Percentiles rank a stretch among this genome's conserved stretches.
Conservation (phyloP, 139 green algal genomes). For the Chlorella sp. region DNA sequence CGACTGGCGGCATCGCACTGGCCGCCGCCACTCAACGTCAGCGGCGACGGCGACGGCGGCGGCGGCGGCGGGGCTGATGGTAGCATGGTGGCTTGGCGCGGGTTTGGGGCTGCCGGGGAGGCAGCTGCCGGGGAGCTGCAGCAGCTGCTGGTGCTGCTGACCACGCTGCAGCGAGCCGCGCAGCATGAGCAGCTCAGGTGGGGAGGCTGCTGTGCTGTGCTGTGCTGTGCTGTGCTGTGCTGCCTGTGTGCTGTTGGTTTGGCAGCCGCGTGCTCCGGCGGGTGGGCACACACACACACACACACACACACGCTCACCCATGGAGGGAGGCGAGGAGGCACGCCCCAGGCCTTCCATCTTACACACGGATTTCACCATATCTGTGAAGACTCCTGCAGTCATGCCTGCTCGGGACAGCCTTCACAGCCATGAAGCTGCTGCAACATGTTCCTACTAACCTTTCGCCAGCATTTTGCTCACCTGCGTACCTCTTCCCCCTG, state of each 20-base stretch:
- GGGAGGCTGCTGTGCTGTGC: background rate
- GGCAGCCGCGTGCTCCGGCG: background rate
- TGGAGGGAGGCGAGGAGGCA: too few relatives aligned
- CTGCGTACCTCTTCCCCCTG: background rate
- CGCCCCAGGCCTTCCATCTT: too few relatives aligned
- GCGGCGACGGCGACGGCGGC: background rate
- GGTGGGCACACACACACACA: too few relatives aligned
- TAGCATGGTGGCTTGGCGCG: background rate
- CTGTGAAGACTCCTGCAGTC: too few relatives aligned
- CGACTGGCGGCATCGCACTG: slow-evolving; percentile 13
- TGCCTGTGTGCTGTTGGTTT: too few relatives aligned
- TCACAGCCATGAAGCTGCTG: background rate
- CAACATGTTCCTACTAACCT: background rate
- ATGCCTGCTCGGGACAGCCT: too few relatives aligned
- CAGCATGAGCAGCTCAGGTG: slow-evolving; percentile 33
- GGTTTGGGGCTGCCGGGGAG: slow-evolving; percentile 18
- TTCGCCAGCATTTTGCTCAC: background rate
- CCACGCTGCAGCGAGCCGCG: slow-evolving; percentile 42
- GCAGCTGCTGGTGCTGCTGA: slow-evolving; percentile 38
- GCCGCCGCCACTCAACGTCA: slow-evolving; percentile 33
- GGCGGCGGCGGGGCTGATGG: background rate
- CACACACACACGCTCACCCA: too few relatives aligned
- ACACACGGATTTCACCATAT: too few relatives aligned
- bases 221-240: background rate
- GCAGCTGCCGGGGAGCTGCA: slow-evolving; percentile 17